phyloP scores from a whole-genome alignment of 2,329 filamentous ascomycete species.

The Trichoderma citrinoviride region DNA sequence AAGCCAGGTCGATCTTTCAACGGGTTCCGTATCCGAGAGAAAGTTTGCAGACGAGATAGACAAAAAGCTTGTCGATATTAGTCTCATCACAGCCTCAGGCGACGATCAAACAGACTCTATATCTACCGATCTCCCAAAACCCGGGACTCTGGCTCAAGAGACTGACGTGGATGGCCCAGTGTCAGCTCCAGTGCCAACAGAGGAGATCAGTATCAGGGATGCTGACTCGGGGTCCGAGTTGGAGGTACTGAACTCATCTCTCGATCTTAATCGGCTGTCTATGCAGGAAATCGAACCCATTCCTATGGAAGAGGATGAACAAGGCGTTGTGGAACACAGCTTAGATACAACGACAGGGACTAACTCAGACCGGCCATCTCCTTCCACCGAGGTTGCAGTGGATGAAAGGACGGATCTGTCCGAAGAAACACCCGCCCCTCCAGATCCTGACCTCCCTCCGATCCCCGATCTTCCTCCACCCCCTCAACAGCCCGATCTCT shows the following conservation, averaged over 20 bases:
- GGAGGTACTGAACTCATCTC: background rate
- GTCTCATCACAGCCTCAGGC: background rate
- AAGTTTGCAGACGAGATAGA: background rate
- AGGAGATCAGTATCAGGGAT: background rate
- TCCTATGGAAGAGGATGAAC: conserved; percentile 35
- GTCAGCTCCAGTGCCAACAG: background rate
- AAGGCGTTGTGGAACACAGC: conserved; percentile 2
- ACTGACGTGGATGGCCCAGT: background rate
- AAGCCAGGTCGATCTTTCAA: conserved; percentile 16
- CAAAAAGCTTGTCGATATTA: background rate
- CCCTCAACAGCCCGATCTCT: conserved; percentile 50
- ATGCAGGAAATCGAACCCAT: conserved; percentile 41
- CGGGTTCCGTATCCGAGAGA: background rate
- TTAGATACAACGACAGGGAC: background rate
- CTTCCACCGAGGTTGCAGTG: background rate
- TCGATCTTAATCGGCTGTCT: conserved; percentile 27
- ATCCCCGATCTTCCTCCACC: conserved; percentile 51
- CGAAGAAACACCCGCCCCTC: background rate
- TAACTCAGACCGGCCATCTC: background rate
- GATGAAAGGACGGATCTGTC: no score
- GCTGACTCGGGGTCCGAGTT: background rate
- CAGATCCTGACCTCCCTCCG: conserved; percentile 37
- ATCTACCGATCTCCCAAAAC: background rate
- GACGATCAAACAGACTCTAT: background rate
- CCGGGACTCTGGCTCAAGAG: background rate